Base-by-base conservation (phyloP, 306 rosid species). In the Vigna radiata region DNA sequence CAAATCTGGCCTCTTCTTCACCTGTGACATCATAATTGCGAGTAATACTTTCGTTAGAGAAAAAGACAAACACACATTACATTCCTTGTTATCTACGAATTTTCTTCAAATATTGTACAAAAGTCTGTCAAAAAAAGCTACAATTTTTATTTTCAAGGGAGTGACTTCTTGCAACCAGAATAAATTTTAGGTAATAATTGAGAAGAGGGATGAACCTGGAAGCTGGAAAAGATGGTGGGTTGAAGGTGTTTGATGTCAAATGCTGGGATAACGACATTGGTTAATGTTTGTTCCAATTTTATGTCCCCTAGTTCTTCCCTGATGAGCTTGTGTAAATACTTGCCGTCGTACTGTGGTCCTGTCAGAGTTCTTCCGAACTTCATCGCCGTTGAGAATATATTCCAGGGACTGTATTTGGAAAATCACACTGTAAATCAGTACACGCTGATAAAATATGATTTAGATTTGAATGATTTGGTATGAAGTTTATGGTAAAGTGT, bases 151-250 rank as follows among this genome's bases (percentile, higher is more conserved):
- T 53, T 53, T 53, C 59, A 53, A 18, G 41, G 1, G 41, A 36
- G 8, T 41, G 46, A 41, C 9, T 41, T 8, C 2, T 8, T 41
- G 3, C 46, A 2, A 2, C 46, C 14, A 10, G 7, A 21, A n/a
- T n/a, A 6, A 18, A 19, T 18, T 54, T 8, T 19, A 54, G 12
- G 4, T 25, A 4, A 72, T 13, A 14, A 55, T 59, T 66, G 6
- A 33, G 63, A 59, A 46, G 15, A 27, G 36, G 0, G 44, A 18
- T 17, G 46, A 47, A 90, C 96, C 96, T 87, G 80, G 54, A 62
- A 87, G 88, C 69, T 87, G 18, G 93, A 90, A 61, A 90, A 90
- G 17, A 88, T 80, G 63, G 89, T 73, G 4, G 96, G 93, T 60
- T 87, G 91, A 66, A 89, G 73, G 5, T 27, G 52, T 80, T 86